phyloP scores from a whole-genome alignment of 208 protist species.

The Wallacemonas sp. region DNA sequence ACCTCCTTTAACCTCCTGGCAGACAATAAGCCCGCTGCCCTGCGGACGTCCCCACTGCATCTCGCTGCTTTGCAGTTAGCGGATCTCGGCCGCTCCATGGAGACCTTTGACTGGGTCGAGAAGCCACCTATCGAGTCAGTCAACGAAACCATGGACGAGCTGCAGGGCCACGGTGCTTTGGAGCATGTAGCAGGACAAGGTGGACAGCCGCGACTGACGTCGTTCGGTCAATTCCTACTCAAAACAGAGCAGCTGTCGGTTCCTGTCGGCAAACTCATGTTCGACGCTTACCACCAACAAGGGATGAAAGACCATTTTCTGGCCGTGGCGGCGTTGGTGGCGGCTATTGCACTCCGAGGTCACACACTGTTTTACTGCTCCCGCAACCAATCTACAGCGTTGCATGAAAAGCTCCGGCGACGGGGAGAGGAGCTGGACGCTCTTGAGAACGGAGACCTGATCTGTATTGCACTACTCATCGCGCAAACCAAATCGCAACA shows the following conservation, averaged over 20 bases:
- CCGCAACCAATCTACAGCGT: not conserved
- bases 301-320: not conserved
- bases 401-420: not conserved
- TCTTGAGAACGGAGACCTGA: not conserved
- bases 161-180: not conserved
- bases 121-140: not conserved
- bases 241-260: constrained; percentile 1
- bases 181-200: not conserved
- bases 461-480: not conserved
- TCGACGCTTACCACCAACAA: not conserved
- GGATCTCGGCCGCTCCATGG: not conserved
- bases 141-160: constrained; percentile 3
- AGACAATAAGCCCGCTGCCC: constrained; percentile 70
- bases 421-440: not conserved
- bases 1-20: constrained; percentile 42
- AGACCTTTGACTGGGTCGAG: constrained; percentile 15
- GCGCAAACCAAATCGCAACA: too few species aligned
- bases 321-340: constrained; percentile 1
- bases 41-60: constrained; percentile 37
- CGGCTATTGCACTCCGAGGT: not conserved
- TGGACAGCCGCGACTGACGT: not conserved
- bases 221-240: constrained; percentile 10
- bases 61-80: constrained; percentile 9
- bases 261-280: constrained; percentile 5
- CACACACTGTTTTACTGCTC: not conserved